A percentile compares a stretch with the other conserved stretches of the same genome.
These are phyloP conservation scores for Ogataea salicorniae DNA, from an alignment of 805 yeast species.

Conservation along the genomic window DNA sequence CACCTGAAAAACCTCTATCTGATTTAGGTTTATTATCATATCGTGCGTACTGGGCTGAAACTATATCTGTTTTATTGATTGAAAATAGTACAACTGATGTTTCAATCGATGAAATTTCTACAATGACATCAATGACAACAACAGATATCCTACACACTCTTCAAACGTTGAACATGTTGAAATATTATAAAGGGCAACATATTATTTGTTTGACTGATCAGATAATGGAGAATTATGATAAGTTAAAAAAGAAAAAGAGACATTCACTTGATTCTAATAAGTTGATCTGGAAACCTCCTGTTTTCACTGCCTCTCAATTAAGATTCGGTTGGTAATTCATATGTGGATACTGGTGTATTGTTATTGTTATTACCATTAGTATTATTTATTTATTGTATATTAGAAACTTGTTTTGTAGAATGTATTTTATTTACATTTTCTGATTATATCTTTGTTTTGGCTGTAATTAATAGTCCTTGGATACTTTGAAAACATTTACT, in stretches of 20 bases:
- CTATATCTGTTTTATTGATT: slow-evolving; percentile 66
- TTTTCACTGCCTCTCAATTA: slow-evolving; percentile 90
- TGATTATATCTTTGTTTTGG: background rate
- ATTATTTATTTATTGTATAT: background rate
- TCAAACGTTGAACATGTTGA: slow-evolving; percentile 82
- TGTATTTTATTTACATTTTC: background rate
- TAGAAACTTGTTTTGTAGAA: slow-evolving; percentile 3
- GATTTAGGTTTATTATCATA: slow-evolving; percentile 91
- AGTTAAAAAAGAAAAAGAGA: slow-evolving; percentile 55
- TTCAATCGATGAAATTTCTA: slow-evolving; percentile 81
- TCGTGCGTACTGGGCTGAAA: slow-evolving; percentile 95
- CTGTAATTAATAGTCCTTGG: background rate
- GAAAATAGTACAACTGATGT: slow-evolving; percentile 52
- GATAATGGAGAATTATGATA: slow-evolving; percentile 70
- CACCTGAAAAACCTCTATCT: slow-evolving; percentile 95
- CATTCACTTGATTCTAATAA: slow-evolving; percentile 69
- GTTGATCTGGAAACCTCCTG: slow-evolving; percentile 91
- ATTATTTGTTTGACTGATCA: slow-evolving; percentile 82
- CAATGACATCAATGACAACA: slow-evolving; percentile 89
- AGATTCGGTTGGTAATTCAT: slow-evolving; percentile 83
- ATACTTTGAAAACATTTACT: background rate
- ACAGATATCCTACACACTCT: slow-evolving; percentile 92
- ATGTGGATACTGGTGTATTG: no score
- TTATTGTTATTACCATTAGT: no score
- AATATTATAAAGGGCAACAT: slow-evolving; percentile 95